Evolutionary conservation across 176 grass and related monocot genomes (phyloP).

Genomic region (Cenchrus americanus): DNA sequence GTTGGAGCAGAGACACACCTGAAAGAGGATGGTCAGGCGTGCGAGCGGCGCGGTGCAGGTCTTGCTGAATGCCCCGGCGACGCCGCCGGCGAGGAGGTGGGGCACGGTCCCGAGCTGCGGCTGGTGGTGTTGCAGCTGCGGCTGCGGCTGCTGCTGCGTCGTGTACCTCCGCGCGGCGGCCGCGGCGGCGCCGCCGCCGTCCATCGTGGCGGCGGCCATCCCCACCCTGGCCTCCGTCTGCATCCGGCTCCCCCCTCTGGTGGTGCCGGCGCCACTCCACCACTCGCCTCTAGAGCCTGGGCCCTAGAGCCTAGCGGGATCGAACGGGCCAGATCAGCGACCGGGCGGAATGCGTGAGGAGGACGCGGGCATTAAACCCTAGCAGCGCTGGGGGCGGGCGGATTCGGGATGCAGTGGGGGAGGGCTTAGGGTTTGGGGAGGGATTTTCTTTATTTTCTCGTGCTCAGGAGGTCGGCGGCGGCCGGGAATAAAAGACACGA

Average conservation of each 20-base stretch:
- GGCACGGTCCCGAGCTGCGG: slow-evolving; percentile 67
- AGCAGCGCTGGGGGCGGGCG: slow-evolving; percentile 15
- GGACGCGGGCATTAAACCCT: slow-evolving; percentile 49
- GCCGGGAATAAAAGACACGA: slow-evolving; percentile 42
- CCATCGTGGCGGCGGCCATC: slow-evolving; percentile 63
- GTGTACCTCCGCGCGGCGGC: slow-evolving; percentile 54
- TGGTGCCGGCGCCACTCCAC: neutral
- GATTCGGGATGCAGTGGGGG: neutral
- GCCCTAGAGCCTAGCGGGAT: neutral
- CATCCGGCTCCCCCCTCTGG: slow-evolving; percentile 41
- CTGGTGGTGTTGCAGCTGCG: slow-evolving; percentile 58
- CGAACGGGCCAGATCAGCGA: slow-evolving; percentile 35
- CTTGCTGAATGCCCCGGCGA: slow-evolving; percentile 93
- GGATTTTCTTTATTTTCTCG: neutral
- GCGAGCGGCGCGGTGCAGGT: slow-evolving; percentile 94
- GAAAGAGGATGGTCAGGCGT: slow-evolving; percentile 93
- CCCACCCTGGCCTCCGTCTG: slow-evolving; percentile 78
- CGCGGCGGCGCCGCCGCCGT: slow-evolving; percentile 49
- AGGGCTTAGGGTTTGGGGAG: slow-evolving; percentile 51
- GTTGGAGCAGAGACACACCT: slow-evolving; percentile 49
- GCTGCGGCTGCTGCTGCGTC: slow-evolving; percentile 39
- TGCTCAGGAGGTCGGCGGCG: slow-evolving; percentile 11
- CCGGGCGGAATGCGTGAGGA: slow-evolving; percentile 36
- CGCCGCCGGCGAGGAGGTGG: slow-evolving; percentile 80
- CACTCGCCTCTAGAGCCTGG: slow-evolving; percentile 32